Evolutionary conservation across 176 grass and related monocot species (phyloP), one percentile per base, ranked within the genome.

Genomic region (Rhynchospora breviuscula): DNA sequence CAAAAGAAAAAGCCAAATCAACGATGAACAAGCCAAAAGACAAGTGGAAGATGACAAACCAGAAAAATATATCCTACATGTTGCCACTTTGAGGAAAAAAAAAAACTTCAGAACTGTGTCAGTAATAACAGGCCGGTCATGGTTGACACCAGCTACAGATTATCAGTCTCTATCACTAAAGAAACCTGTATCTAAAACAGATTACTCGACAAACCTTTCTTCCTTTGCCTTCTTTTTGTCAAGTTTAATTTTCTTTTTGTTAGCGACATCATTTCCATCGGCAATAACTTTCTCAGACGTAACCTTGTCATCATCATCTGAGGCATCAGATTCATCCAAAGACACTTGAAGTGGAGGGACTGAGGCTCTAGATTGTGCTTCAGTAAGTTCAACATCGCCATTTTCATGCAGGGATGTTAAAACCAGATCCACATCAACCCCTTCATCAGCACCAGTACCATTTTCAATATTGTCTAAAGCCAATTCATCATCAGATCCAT

Each of bases 141-240:
- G 47, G 23, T 11, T 54, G 48, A 52, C 31, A 77, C 46, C 73
- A 18, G 73, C 23, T 54, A 75, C 26, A 53, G 12, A 76, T 76
- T 76, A 56, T 77, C 47, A 29, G 12, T 54, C 23, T 77, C 31
- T 18, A 65, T 17, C 64, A 29, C 14, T 15, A 76, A 47, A 77
- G 7, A 13, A 54, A 77, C 22, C 23, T 77, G 73, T 2, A 31
- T 54, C 73, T 56, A 13, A 54, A 77, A 21, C 51, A 53, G 1
- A 85, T 72, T 84, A 82, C 47, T 87, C 6, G 59, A 59, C 78
- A 86, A 84, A 91, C 92, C 91, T 98, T 87, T 93, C 88, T 51
- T 98, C 92, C 73, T 83, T 93, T 5, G 89, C 86, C 80, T 93
- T 93, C 85, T 93, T 91, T 83, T 93, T 95, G 51, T 79, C 83